These are phyloP conservation scores for Aspergillus cejpii DNA, from an alignment of 2,329 filamentous ascomycete species.

Conservation along the genomic window DNA sequence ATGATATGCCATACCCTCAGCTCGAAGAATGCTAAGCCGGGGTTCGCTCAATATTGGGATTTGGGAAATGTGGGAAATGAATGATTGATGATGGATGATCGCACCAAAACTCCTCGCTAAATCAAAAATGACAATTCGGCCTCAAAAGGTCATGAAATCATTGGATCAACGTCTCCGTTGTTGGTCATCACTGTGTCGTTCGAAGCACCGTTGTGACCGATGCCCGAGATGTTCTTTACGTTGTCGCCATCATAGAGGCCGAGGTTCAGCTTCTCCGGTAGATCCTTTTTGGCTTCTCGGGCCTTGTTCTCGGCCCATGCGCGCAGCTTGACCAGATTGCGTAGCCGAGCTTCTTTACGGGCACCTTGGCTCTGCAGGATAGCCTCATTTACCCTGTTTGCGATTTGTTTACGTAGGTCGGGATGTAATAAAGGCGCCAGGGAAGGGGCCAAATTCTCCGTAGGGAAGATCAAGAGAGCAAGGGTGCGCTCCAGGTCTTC, in stretches of 20 bases:
- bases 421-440: constrained; percentile 72
- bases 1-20: too few species aligned
- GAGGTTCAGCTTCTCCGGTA: constrained; percentile 42
- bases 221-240: constrained; percentile 12
- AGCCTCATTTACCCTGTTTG: constrained; percentile 79
- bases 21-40: too few species aligned
- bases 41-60: too few species aligned
- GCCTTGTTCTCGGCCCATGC: constrained; percentile 69
- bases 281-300: constrained; percentile 42
- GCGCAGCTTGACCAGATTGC: constrained; percentile 71
- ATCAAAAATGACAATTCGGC: not conserved
- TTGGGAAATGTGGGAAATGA: too few species aligned
- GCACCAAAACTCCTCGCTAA: constrained; percentile 17
- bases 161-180: constrained; percentile 37
- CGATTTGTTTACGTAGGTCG: constrained; percentile 72
- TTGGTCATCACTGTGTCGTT: constrained; percentile 40
- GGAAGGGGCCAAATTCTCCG: constrained; percentile 69
- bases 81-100: too few species aligned
- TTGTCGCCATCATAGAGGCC: constrained; percentile 36
- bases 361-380: constrained; percentile 68
- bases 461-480: constrained; percentile 80
- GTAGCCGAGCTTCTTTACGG: constrained; percentile 72
- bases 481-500: constrained; percentile 88
- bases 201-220: constrained; percentile 25
- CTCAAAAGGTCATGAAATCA: constrained; percentile 31